Conservation (phyloP, 169 alveolate genomes). For the Besnoitia besnoiti region DNA sequence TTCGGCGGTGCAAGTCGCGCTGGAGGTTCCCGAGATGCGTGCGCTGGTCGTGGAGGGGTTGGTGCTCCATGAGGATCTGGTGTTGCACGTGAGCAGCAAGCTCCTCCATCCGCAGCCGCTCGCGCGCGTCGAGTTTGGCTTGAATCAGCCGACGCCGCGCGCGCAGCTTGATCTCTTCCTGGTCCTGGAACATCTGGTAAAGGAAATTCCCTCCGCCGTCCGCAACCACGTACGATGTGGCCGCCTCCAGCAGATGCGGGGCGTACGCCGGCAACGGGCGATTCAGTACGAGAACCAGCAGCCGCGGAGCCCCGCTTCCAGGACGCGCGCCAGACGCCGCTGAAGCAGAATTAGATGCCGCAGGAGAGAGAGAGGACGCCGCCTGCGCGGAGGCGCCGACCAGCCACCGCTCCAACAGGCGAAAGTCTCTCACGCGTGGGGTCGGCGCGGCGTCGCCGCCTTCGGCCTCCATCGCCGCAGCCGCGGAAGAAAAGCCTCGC, state of each 20-base stretch:
- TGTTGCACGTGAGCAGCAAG: too few relatives aligned
- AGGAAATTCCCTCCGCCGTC: constrained; percentile 23
- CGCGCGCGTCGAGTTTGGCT: too few relatives aligned
- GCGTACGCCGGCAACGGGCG: constrained; percentile 30
- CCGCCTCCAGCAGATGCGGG: background rate
- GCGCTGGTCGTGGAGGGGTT: background rate
- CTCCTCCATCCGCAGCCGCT: too few relatives aligned
- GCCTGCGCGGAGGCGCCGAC: background rate
- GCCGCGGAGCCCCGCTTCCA: background rate
- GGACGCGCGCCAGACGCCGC: background rate
- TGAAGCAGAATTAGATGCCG: background rate
- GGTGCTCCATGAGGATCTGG: too few relatives aligned
- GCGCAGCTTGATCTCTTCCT: background rate
- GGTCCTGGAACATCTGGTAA: background rate
- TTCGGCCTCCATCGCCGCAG: too few relatives aligned
- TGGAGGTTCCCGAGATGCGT: background rate
- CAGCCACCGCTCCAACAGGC: background rate
- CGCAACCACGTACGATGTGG: background rate
- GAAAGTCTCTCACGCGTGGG: background rate
- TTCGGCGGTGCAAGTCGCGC: too few relatives aligned
- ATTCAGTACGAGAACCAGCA: background rate
- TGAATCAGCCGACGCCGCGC: background rate
- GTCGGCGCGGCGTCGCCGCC: too few relatives aligned
- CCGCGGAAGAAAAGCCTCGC: background rate
- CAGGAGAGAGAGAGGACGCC: background rate